Conservation (phyloP, 2,329 filamentous ascomycete species). For the Hypoxylon sp. region DNA sequence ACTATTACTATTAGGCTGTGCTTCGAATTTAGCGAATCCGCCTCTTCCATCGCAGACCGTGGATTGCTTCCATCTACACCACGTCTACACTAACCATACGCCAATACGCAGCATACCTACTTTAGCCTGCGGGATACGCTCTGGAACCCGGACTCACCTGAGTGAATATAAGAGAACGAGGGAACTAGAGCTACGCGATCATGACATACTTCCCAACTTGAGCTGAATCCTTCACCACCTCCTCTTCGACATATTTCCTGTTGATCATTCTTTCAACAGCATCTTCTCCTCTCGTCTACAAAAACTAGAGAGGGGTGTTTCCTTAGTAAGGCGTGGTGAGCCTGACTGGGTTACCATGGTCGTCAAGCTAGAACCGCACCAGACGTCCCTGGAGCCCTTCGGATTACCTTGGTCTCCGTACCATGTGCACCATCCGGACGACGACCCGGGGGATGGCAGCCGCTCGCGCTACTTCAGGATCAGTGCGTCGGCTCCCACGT, state of each 20-base stretch:
- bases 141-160: constrained; percentile 1
- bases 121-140: not conserved
- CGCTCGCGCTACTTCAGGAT: constrained; percentile 27
- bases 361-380: constrained; percentile 37
- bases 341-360: constrained; percentile 24
- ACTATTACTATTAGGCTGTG: too few species aligned
- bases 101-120: constrained; percentile 2
- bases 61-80: constrained; percentile 2
- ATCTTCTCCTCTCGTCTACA: not conserved
- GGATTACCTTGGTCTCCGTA: constrained; percentile 28
- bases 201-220: constrained; percentile 40
- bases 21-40: constrained; percentile 25
- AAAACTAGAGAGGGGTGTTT: constrained; percentile 1
- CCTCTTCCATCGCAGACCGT: constrained; percentile 1
- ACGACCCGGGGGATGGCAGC: constrained; percentile 22
- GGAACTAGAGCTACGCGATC: constrained; percentile 27
- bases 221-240: constrained; percentile 14
- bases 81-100: constrained; percentile 5
- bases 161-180: constrained; percentile 14
- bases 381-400: constrained; percentile 34
- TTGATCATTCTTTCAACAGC: constrained; percentile 4
- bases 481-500: constrained; percentile 19
- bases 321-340: too few species aligned
- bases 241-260: constrained; percentile 7
- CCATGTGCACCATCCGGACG: constrained; percentile 26